Evolutionary conservation across 2,329 filamentous ascomycete genomes (phyloP).

Genomic region (Aspergillus ibericus): DNA sequence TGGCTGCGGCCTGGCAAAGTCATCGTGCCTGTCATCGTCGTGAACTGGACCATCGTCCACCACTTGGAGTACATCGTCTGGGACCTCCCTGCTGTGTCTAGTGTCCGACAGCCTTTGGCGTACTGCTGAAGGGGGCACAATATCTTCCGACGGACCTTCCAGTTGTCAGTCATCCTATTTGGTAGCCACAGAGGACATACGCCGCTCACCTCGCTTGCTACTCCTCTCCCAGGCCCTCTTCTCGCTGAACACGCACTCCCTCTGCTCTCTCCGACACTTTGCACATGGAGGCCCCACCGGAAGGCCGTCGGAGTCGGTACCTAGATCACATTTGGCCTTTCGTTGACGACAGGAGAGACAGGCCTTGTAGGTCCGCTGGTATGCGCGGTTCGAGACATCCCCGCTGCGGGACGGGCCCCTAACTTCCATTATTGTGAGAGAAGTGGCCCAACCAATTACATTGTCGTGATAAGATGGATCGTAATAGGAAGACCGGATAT

Average conservation of each 20-base stretch:
- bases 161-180: background rate
- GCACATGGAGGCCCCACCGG: slow-evolving; percentile 46
- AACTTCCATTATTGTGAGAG: slow-evolving; percentile 21
- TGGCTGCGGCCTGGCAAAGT: background rate
- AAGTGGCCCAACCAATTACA: slow-evolving; percentile 16
- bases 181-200: background rate
- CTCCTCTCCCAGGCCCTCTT: slow-evolving; percentile 44
- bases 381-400: slow-evolving; percentile 35
- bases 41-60: slow-evolving; percentile 4
- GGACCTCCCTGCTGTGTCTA: background rate
- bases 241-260: slow-evolving; percentile 51
- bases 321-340: slow-evolving; percentile 55
- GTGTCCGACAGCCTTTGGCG: slow-evolving; percentile 11
- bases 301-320: slow-evolving; percentile 41
- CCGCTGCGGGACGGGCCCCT: slow-evolving; percentile 17
- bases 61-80: slow-evolving; percentile 2
- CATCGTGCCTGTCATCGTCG: slow-evolving; percentile 1
- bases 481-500: background rate
- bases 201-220: slow-evolving; percentile 33
- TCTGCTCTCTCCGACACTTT: slow-evolving; percentile 52
- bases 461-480: background rate
- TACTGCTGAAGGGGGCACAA: background rate
- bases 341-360: slow-evolving; percentile 55
- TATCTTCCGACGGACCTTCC: slow-evolving; percentile 15
- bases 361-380: slow-evolving; percentile 57